Percentiles rank a stretch among this genome's conserved stretches.
Evolutionary conservation across 2,329 filamentous ascomycete genomes (phyloP).

Genomic region (Stagonosporopsis vannaccii): DNA sequence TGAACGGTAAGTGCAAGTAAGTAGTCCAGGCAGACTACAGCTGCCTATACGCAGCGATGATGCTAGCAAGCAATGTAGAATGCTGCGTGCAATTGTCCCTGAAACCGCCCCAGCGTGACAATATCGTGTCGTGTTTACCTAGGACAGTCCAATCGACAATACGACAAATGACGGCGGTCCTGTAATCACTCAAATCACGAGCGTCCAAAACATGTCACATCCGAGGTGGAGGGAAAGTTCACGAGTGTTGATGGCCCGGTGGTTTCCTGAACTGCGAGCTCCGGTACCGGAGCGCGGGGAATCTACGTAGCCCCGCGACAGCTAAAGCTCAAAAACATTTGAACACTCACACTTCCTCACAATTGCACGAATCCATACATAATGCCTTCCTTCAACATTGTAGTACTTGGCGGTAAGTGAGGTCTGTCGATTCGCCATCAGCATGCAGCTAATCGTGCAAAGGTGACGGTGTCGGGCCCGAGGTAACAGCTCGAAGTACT

Average conservation of each 20-base stretch:
- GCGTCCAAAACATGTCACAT: neutral
- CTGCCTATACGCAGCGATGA: too few relatives aligned
- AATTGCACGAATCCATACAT: constrained; percentile 11
- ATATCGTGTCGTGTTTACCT: too few relatives aligned
- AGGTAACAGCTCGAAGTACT: constrained; percentile 44
- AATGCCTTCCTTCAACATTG: constrained; percentile 53
- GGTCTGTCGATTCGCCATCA: neutral
- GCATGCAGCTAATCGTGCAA: constrained; percentile 23
- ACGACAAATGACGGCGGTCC: too few relatives aligned
- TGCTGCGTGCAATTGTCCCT: too few relatives aligned
- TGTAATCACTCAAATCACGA: neutral
- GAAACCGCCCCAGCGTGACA: too few relatives aligned
- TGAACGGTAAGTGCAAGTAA: too few relatives aligned
- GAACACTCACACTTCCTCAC: neutral
- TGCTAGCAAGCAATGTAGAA: too few relatives aligned
- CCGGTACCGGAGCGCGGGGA: constrained; percentile 14
- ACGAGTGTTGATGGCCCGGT: neutral
- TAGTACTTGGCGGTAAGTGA: constrained; percentile 50
- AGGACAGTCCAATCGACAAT: too few relatives aligned
- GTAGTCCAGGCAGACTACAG: too few relatives aligned
- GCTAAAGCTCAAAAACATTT: constrained; percentile 16
- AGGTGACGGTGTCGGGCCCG: constrained; percentile 53
- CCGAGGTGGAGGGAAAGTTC: constrained; percentile 5
- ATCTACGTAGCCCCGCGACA: constrained; percentile 9
- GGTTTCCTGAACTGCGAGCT: neutral